Evolutionary conservation across 768 basidiomycete genomes (phyloP).

Genomic region (Rhodosporidiobolus sp.): DNA sequence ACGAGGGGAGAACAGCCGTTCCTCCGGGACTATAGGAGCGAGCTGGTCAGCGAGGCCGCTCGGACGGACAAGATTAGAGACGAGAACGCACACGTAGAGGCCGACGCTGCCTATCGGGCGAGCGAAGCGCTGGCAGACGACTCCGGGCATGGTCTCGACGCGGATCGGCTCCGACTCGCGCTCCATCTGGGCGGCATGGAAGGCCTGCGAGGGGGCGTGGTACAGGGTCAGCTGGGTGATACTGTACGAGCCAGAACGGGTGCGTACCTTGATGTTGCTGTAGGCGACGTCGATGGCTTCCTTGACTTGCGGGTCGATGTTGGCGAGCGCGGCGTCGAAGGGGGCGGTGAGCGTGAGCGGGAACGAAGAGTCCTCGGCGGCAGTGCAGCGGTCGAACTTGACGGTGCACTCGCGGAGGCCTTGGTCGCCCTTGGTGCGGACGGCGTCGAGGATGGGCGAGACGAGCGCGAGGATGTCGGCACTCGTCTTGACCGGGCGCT

Average conservation of each 20-base stretch:
- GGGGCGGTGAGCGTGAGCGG: constrained; percentile 62
- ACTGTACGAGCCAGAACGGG: background rate
- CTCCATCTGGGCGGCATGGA: constrained; percentile 84
- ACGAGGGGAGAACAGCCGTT: constrained; percentile 86
- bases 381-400: constrained; percentile 81
- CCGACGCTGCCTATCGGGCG: constrained; percentile 94
- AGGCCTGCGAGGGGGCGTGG: constrained; percentile 54
- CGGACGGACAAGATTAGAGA: background rate
- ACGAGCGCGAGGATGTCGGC: constrained; percentile 89
- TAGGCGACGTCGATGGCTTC: constrained; percentile 87
- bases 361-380: constrained; percentile 60
- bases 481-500: constrained; percentile 77
- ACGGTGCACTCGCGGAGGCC: constrained; percentile 84
- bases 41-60: background rate
- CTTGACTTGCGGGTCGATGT: constrained; percentile 62
- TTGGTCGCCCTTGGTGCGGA: constrained; percentile 75
- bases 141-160: constrained; percentile 97
- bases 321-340: constrained; percentile 60
- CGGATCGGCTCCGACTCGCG: constrained; percentile 58
- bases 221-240: background rate
- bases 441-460: constrained; percentile 85
- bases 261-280: constrained; percentile 64
- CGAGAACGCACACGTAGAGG: constrained; percentile 63
- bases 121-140: constrained; percentile 90
- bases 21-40: constrained; percentile 64